phyloP scores from a whole-genome alignment of 1,284 basidiomycete species.

The Limonomyces culmigenus region DNA sequence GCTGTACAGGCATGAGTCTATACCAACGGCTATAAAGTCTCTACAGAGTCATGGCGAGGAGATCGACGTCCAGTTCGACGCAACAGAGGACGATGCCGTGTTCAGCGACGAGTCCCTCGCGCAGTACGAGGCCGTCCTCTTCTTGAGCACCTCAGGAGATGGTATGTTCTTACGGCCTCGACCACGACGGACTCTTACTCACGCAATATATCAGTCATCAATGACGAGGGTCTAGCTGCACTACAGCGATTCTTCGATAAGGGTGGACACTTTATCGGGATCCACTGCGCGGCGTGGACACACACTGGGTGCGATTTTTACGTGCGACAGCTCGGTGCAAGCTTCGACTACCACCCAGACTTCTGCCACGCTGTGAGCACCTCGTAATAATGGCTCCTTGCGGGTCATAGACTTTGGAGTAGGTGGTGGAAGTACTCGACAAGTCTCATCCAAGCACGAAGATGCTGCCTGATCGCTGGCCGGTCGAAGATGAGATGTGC shows the following conservation, averaged over 20 bases:
- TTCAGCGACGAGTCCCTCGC: conserved; percentile 42
- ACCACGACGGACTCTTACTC: conserved; percentile 6
- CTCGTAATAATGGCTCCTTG: neutral
- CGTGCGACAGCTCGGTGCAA: conserved; percentile 34
- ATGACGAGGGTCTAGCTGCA: conserved; percentile 38
- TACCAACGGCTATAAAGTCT: conserved; percentile 49
- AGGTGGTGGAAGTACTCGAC: conserved; percentile 51
- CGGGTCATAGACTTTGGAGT: neutral
- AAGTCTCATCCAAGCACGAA: conserved; percentile 48
- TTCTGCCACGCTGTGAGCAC: conserved; percentile 40
- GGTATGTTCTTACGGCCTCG: conserved; percentile 20
- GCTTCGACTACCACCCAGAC: conserved; percentile 62
- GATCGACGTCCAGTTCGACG: conserved; percentile 37
- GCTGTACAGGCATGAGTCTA: conserved; percentile 57
- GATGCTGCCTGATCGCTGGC: conserved; percentile 48
- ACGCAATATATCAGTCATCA: no score
- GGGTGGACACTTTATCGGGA: conserved; percentile 54
- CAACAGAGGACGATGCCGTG: conserved; percentile 42
- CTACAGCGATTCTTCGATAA: conserved; percentile 49
- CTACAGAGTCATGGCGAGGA: conserved; percentile 26
- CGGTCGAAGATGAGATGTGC: conserved; percentile 42
- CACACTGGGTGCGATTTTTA: conserved; percentile 54
- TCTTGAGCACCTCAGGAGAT: conserved; percentile 58
- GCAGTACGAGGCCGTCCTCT: conserved; percentile 50
- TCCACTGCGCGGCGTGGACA: conserved; percentile 58